phyloP scores from a whole-genome alignment of 2,329 filamentous ascomycete species.

The Aspergillus ustus region DNA sequence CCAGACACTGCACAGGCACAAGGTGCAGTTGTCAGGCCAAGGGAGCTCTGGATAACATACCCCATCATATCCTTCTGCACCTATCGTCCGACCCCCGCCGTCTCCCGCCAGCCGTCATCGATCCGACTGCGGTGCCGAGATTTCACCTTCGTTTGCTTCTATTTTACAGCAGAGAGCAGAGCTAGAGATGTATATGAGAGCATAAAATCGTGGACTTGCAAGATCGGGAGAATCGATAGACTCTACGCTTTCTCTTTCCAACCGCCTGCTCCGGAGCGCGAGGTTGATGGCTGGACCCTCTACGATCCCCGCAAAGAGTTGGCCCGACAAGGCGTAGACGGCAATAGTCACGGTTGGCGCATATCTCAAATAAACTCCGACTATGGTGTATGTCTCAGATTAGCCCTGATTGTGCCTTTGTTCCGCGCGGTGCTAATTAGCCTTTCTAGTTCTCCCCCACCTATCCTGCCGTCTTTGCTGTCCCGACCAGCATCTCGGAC shows the following conservation, averaged over 20 bases:
- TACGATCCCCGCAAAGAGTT: conserved; percentile 89
- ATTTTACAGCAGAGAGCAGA: conserved; percentile 73
- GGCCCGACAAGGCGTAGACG: conserved; percentile 81
- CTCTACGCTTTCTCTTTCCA: conserved; percentile 89
- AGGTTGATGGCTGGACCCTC: conserved; percentile 77
- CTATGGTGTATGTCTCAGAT: conserved; percentile 62
- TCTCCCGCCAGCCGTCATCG: conserved; percentile 73
- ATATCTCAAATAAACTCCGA: conserved; percentile 88
- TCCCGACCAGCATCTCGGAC: conserved; percentile 91
- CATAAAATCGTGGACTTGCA: conserved; percentile 80
- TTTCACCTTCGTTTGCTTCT: conserved; percentile 91
- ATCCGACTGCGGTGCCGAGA: conserved; percentile 90
- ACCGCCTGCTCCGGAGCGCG: conserved; percentile 72
- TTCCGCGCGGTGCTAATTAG: background rate
- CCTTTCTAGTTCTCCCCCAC: conserved; percentile 76
- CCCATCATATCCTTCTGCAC: conserved; percentile 85
- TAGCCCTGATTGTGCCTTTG: background rate
- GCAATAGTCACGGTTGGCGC: conserved; percentile 83
- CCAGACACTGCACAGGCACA: conserved; percentile 46
- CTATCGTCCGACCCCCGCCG: conserved; percentile 72
- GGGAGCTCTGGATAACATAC: conserved; percentile 92
- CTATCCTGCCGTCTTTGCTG: conserved; percentile 82
- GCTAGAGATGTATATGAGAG: conserved; percentile 88
- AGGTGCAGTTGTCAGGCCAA: conserved; percentile 52
- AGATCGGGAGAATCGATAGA: conserved; percentile 80